A percentile compares a stretch with the other conserved stretches of the same genome.
phyloP scores from a whole-genome alignment of 164 flowering plant species.

The Berberis vulgaris region DNA sequence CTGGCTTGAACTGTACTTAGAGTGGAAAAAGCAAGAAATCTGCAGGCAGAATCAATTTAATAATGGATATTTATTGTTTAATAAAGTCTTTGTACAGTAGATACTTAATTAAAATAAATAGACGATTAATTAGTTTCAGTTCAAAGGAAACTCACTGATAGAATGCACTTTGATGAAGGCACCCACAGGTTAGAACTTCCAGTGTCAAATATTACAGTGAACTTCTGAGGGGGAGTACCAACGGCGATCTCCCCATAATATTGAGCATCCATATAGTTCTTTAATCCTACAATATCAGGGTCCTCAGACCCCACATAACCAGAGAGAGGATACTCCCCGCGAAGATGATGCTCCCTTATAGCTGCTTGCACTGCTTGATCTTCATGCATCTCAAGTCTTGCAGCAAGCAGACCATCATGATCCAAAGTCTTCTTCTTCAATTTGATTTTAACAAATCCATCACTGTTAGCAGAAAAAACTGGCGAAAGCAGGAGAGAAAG shows the following conservation, averaged over 20 bases:
- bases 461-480: slow-evolving; percentile 22
- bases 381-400: slow-evolving; percentile 16
- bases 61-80: background rate
- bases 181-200: slow-evolving; percentile 96
- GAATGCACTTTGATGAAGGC: slow-evolving; percentile 73
- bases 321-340: slow-evolving; percentile 9
- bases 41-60: slow-evolving; percentile 18
- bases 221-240: slow-evolving; percentile 85
- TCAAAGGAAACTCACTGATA: slow-evolving; percentile 23
- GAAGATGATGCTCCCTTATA: slow-evolving; percentile 25
- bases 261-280: slow-evolving; percentile 92
- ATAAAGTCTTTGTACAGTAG: background rate
- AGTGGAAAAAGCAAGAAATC: slow-evolving; percentile 82
- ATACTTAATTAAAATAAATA: too few species aligned
- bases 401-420: slow-evolving; percentile 18
- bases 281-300: slow-evolving; percentile 49
- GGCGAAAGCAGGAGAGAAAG: slow-evolving; percentile 25
- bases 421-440: slow-evolving; percentile 49
- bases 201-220: slow-evolving; percentile 88
- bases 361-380: slow-evolving; percentile 20
- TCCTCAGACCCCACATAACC: slow-evolving; percentile 17
- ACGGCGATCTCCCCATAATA: slow-evolving; percentile 83
- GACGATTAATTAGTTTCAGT: background rate
- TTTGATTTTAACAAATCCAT: slow-evolving; percentile 49
- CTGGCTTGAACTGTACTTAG: slow-evolving; percentile 60